These are phyloP conservation scores for Fraxinus pennsylvanica DNA, from an alignment of 257 asterid genomes.

Conservation along the genomic window DNA sequence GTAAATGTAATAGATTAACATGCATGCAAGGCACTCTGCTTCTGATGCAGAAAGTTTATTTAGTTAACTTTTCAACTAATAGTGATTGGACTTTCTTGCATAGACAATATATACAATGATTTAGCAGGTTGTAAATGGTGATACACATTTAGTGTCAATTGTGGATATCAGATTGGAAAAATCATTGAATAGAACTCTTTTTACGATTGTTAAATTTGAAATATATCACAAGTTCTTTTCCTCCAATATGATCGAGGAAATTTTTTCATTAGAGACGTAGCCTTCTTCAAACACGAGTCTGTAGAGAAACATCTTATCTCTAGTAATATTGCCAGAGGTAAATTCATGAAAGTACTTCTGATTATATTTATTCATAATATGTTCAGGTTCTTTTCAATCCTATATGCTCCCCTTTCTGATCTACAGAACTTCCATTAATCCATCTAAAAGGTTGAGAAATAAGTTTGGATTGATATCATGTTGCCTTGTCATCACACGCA, in stretches of 20 bases:
- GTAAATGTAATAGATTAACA: conserved; percentile 11
- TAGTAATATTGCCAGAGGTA: neutral
- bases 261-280: neutral
- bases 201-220: neutral
- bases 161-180: neutral
- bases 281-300: conserved; percentile 3
- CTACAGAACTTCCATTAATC: conserved; percentile 13
- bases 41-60: neutral
- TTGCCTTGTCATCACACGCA: conserved; percentile 44
- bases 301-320: neutral
- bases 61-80: neutral
- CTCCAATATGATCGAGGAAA: neutral
- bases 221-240: neutral
- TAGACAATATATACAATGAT: neutral
- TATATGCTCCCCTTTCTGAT: neutral
- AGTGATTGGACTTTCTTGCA: neutral
- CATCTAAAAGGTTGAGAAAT: neutral
- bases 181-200: neutral
- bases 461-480: conserved; percentile 23
- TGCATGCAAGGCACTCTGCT: conserved; percentile 9
- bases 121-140: neutral
- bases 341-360: conserved; percentile 1
- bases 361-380: conserved; percentile 6
- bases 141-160: neutral
- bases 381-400: neutral